These are phyloP conservation scores for Cadophora malorum DNA, from an alignment of 2,329 filamentous ascomycete species.

Conservation along the genomic window DNA sequence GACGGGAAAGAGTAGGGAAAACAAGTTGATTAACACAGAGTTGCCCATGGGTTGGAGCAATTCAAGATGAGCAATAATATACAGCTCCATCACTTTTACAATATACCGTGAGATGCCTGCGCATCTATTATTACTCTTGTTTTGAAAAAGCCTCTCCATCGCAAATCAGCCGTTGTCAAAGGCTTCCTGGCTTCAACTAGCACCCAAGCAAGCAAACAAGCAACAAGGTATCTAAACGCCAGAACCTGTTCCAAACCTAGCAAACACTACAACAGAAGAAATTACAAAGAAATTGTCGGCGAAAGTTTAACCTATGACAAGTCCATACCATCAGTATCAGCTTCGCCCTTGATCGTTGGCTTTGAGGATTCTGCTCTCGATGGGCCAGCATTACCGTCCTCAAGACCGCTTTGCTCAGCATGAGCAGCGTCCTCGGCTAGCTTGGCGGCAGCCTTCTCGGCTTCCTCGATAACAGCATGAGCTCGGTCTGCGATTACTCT, in stretches of 20 bases:
- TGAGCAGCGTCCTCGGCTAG: not conserved
- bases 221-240: not conserved
- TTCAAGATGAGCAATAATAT: not conserved
- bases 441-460: constrained; percentile 1
- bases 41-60: not conserved
- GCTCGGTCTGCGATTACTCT: constrained; percentile 26
- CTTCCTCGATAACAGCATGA: not conserved
- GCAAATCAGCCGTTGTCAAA: not conserved
- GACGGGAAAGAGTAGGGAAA: not conserved
- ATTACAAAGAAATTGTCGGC: not conserved
- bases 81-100: not conserved
- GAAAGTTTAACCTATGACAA: not conserved
- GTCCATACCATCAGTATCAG: constrained; percentile 10
- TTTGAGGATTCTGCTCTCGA: not conserved
- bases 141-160: not conserved
- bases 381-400: not conserved
- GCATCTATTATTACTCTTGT: constrained; percentile 13
- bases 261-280: not conserved
- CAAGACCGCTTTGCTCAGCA: not conserved
- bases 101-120: not conserved
- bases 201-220: not conserved
- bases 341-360: constrained; percentile 1
- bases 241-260: not conserved
- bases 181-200: not conserved
- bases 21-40: not conserved